Percentiles rank a stretch among this genome's conserved stretches.
phyloP scores from a whole-genome alignment of 306 rosid species.

The Trifolium dubium region DNA sequence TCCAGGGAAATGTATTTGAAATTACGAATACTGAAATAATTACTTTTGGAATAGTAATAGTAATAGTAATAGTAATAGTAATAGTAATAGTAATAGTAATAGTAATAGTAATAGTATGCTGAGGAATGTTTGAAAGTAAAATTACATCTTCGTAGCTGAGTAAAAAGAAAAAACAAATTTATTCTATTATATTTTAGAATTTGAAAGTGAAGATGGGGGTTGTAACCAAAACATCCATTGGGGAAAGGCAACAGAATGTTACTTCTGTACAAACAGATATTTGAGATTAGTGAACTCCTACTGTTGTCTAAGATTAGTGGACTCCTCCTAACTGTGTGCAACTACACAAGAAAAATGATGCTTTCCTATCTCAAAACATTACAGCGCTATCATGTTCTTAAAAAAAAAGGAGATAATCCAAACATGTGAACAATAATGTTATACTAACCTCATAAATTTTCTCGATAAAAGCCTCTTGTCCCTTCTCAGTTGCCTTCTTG shows the following conservation, averaged over 20 bases:
- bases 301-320: slow-evolving; percentile 5
- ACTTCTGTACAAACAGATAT: slow-evolving; percentile 16
- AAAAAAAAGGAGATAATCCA: slow-evolving; percentile 33
- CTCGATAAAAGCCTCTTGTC: slow-evolving; percentile 89
- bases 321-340: slow-evolving; percentile 6
- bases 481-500: slow-evolving; percentile 90
- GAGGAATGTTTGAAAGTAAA: neutral
- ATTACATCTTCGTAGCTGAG: neutral
- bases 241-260: neutral
- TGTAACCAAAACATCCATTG: neutral
- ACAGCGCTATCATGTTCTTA: slow-evolving; percentile 3
- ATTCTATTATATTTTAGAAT: neutral
- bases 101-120: neutral
- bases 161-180: neutral
- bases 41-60: slow-evolving; percentile 12
- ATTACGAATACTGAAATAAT: slow-evolving; percentile 2
- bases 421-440: slow-evolving; percentile 14
- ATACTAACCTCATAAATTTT: slow-evolving; percentile 77
- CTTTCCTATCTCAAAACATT: slow-evolving; percentile 14
- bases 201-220: slow-evolving; percentile 19
- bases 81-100: neutral
- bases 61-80: neutral
- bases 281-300: neutral
- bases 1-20: slow-evolving; percentile 7
- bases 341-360: slow-evolving; percentile 11